Base-by-base conservation (phyloP, 768 basidiomycete species). In the Candolleomyces eurysporus region DNA sequence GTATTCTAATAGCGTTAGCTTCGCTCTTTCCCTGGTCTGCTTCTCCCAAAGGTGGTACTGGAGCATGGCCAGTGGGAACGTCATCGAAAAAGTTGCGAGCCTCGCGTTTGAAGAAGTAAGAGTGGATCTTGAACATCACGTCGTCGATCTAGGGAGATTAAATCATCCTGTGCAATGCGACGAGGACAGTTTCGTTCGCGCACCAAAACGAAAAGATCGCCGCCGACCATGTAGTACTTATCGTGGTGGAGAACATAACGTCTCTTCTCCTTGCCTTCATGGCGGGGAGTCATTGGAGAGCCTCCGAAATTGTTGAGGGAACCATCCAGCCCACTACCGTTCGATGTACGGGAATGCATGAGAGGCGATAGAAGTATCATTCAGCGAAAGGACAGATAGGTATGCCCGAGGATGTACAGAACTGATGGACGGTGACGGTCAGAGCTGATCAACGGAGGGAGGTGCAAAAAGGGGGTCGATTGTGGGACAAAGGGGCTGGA, bases 71-170 rank as follows among this genome's bases (percentile, higher is more conserved):
- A 0, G 32, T 21, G n/a, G 61, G 57, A 16, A 52, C 60, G n/a
- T 43, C 40, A 43, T 60, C 46, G 59, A 60, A 63, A 40, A 60
- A 66, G 22, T 57, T 51, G 4, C 30, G 11, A 1, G 65, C 61
- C 48, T 66, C 65, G 6, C 65, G 51, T 10, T 55, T n/a, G 62
- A 66, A 61, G 52, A 66, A 63, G 32, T 66, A 57, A 2, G 65
- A 61, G 50, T 66, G 65, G 17, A 66, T 51, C 21, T 57, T 59
- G 55, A 61, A 66, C 14, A 60, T 40, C 5, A 58, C 61, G n/a
- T 31, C 48, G 10, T 42, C 62, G 32, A 58, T 48, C 65, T 66
- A 30, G 17, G 51, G 11, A 26, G 1, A 48, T n/a, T n/a, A 6
- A 21, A 16, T 8, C 14, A 26, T 13, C 19, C 7, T 46, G 7